A percentile compares a stretch with the other conserved stretches of the same genome.
phyloP scores from a whole-genome alignment of 306 rosid genomes.

The Calophaca sinica region DNA sequence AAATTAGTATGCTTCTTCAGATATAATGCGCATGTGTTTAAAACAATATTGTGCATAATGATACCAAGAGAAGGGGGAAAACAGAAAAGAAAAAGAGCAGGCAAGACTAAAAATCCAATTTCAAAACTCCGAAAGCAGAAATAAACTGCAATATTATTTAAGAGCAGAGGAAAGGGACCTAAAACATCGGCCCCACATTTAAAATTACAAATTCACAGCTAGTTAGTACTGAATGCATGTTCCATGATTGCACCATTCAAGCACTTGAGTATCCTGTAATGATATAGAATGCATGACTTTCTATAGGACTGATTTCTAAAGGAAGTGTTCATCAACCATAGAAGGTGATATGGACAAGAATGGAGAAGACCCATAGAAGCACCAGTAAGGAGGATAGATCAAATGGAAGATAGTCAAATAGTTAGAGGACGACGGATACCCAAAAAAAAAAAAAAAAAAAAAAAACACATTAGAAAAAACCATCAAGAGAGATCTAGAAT shows the following conservation, averaged over 20 bases:
- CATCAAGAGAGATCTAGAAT: no score
- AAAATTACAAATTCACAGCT: conserved; percentile 22
- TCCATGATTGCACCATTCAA: background rate
- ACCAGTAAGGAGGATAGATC: no score
- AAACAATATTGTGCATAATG: background rate
- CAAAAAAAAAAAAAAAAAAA: no score
- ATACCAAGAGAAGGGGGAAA: background rate
- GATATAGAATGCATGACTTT: background rate
- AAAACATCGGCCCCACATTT: conserved; percentile 3
- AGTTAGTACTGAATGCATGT: background rate
- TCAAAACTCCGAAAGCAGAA: conserved; percentile 8
- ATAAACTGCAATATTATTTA: conserved; percentile 5
- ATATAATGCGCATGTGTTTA: background rate
- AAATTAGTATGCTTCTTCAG: background rate
- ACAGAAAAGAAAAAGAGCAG: background rate
- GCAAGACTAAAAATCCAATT: conserved; percentile 12
- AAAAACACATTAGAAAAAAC: no score
- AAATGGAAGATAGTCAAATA: no score
- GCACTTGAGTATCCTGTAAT: background rate
- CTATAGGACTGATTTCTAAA: background rate
- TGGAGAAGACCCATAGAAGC: no score
- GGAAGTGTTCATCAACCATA: background rate
- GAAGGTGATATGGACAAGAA: no score
- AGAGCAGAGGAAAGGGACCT: background rate
- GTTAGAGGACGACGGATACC: no score